Evolutionary conservation across 768 basidiomycete species (phyloP).

Genomic region (Xerocomellus amylosporus): DNA sequence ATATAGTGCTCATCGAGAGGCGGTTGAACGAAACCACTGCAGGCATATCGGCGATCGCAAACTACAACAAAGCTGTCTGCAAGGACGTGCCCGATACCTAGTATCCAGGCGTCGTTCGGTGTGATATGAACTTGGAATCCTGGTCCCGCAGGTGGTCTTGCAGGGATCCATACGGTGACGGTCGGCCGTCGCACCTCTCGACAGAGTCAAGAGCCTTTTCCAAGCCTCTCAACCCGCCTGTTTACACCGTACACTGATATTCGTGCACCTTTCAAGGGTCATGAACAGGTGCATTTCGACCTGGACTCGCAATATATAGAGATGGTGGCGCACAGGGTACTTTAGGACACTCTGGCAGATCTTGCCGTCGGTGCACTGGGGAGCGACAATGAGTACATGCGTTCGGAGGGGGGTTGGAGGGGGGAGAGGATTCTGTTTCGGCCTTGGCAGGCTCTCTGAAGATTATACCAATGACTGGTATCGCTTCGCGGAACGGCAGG

Average conservation of each 20-base stretch:
- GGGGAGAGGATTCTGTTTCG: slow-evolving; percentile 88
- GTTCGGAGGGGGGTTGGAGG: slow-evolving; percentile 69
- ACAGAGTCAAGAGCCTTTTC: slow-evolving; percentile 97
- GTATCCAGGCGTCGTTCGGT: no score
- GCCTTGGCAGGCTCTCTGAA: slow-evolving; percentile 91
- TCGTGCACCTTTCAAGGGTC: slow-evolving; percentile 52
- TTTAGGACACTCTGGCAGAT: slow-evolving; percentile 81
- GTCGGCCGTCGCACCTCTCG: slow-evolving; percentile 84
- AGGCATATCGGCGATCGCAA: no score
- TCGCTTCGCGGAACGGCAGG: slow-evolving; percentile 89
- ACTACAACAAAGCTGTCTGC: no score
- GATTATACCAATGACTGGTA: slow-evolving; percentile 93
- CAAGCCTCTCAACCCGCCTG: slow-evolving; percentile 95
- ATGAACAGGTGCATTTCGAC: slow-evolving; percentile 77
- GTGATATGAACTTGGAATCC: slow-evolving; percentile 34
- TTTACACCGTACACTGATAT: slow-evolving; percentile 21
- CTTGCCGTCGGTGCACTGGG: slow-evolving; percentile 79
- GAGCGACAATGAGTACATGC: slow-evolving; percentile 76
- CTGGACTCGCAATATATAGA: slow-evolving; percentile 67
- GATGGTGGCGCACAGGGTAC: slow-evolving; percentile 75
- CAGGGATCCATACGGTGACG: slow-evolving; percentile 43
- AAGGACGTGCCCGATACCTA: no score
- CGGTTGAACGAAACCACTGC: no score
- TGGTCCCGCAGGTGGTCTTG: slow-evolving; percentile 87
- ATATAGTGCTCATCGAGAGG: no score